Percentiles rank a stretch among this genome's conserved stretches.
Evolutionary conservation across 305 asterid species (phyloP).

Genomic region (Stenogyne calaminthoides): DNA sequence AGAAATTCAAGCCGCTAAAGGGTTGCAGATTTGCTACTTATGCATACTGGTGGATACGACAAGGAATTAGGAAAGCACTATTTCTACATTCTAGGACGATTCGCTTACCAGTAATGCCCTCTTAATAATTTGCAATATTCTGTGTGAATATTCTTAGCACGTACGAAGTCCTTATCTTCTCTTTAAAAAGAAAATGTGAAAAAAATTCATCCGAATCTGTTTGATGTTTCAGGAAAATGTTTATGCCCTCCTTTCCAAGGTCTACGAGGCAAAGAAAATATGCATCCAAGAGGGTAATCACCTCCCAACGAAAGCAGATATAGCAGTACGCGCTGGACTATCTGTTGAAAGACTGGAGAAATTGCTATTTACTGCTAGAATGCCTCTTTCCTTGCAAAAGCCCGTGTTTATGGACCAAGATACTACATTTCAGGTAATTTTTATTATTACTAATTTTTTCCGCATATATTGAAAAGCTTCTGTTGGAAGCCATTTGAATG

Average conservation of each 20-base stretch:
- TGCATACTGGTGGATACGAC: conserved; percentile 98
- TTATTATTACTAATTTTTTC: background rate
- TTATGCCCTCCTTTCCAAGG: conserved; percentile 72
- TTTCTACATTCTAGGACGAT: conserved; percentile 85
- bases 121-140: conserved; percentile 17
- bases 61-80: conserved; percentile 73
- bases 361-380: conserved; percentile 56
- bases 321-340: conserved; percentile 72
- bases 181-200: background rate
- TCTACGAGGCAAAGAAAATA: conserved; percentile 62
- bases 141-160: background rate
- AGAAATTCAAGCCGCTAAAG: conserved; percentile 81
- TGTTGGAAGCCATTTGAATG: background rate
- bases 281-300: conserved; percentile 67
- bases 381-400: conserved; percentile 81
- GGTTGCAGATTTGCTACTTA: conserved; percentile 94
- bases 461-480: conserved; percentile 11
- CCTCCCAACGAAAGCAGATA: conserved; percentile 64
- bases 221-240: conserved; percentile 68
- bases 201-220: conserved; percentile 17
- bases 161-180: background rate
- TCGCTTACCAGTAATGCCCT: conserved; percentile 83
- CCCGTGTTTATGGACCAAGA: conserved; percentile 73
- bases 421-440: conserved; percentile 71
- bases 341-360: conserved; percentile 67